These are phyloP conservation scores for Glycine tomentella DNA, from an alignment of 306 rosid genomes.

Conservation along the genomic window DNA sequence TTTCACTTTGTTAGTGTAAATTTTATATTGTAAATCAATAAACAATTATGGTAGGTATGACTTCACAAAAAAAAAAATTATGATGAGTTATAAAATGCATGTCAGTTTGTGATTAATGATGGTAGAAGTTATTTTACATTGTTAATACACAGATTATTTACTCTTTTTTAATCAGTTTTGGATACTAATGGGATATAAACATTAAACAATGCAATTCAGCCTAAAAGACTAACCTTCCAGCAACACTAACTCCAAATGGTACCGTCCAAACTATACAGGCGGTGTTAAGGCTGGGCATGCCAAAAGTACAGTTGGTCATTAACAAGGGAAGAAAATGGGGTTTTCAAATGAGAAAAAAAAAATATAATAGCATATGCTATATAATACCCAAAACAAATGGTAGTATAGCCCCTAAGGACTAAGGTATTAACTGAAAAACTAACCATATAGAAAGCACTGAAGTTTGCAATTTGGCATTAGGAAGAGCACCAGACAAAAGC, in stretches of 20 bases:
- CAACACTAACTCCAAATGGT: slow-evolving; percentile 74
- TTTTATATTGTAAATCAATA: too few species aligned
- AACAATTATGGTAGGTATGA: too few species aligned
- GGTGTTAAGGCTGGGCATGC: slow-evolving; percentile 60
- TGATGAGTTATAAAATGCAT: too few species aligned
- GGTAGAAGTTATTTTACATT: too few species aligned
- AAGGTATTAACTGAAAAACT: slow-evolving; percentile 19
- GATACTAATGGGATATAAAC: background rate
- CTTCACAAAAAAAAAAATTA: too few species aligned
- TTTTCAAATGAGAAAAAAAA: background rate
- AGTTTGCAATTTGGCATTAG: slow-evolving; percentile 65
- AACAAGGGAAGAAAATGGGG: slow-evolving; percentile 13
- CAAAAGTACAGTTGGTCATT: slow-evolving; percentile 13
- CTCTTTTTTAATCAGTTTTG: background rate
- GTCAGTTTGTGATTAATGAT: too few species aligned
- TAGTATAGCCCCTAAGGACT: background rate
- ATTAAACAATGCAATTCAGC: slow-evolving; percentile 4
- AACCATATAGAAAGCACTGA: slow-evolving; percentile 72
- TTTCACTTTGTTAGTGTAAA: too few species aligned
- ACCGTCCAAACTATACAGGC: slow-evolving; percentile 67
- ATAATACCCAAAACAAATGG: background rate
- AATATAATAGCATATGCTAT: too few species aligned
- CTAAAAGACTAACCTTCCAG: slow-evolving; percentile 69
- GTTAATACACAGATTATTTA: too few species aligned
- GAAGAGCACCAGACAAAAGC: slow-evolving; percentile 68